Base-by-base conservation (phyloP, 768 basidiomycete species). In the Leccinum uliginosum region DNA sequence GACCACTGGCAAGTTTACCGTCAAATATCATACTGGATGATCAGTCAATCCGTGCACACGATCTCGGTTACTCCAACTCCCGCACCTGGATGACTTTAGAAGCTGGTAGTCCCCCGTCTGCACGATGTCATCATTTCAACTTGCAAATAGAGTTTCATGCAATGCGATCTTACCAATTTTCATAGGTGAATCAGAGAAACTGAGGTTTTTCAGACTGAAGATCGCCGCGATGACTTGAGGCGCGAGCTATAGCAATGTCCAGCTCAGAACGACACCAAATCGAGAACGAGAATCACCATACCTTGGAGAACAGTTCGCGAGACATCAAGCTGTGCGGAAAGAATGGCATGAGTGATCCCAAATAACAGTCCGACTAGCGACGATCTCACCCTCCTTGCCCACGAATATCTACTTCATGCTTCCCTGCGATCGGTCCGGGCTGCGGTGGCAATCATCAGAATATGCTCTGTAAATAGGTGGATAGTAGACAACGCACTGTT, bases 141-240 rank as follows among this genome's bases (percentile, higher is more conserved):
- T 7, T 7, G 15, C 26, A n/a, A 40, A 49, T 17, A 15, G 3
- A 4, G 3, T 23, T 30, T 11, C 8, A 30, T 24, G 5, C 21
- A 4, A 30, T 35, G 8, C 3, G 17, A 60, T 17, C 65, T 44
- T 27, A 65, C 65, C 59, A 56, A 49, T 56, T 27, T 34, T 49
- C 54, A 44, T 65, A 7, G 23, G 47, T 2, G 14, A 44, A 2
- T 26, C 40, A n/a, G 54, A 23, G 30, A 65, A 61, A 15, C n/a
- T 0, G 14, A 84, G 47, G 21, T 74, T 64, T 52, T 76, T 74
- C 56, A 81, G 67, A 27, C 69, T 69, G 55, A 84, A 76, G 45
- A 86, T 75, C 6, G 68, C 71, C 3, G 74, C 69, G 19, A 85
- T 61, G 21, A 81, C 71, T 27, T 67, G 66, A 19, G 80, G 75